A percentile compares a stretch with the other conserved stretches of the same genome.
phyloP scores from a whole-genome alignment of 345 rosid genomes.

The Arabidopsis arenosa region DNA sequence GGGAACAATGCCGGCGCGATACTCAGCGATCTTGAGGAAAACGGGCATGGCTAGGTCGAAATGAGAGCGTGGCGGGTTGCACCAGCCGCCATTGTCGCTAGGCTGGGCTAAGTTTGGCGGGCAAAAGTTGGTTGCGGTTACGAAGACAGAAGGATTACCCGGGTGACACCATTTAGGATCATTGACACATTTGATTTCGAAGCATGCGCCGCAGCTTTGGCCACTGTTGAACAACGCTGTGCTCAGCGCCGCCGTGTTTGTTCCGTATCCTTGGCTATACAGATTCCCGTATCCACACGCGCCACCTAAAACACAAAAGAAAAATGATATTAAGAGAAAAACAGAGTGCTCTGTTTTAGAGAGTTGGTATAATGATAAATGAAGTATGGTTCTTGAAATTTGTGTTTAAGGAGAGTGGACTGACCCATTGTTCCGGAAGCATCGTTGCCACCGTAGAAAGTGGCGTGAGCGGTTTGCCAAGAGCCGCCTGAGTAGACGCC shows the following conservation, averaged over 20 bases:
- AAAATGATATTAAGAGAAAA: not conserved
- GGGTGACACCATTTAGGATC: conserved; percentile 75
- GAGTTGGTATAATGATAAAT: not conserved
- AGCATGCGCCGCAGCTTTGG: conserved; percentile 69
- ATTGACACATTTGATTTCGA: conserved; percentile 67
- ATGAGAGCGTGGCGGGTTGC: conserved; percentile 75
- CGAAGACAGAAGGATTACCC: conserved; percentile 65
- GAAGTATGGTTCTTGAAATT: not conserved
- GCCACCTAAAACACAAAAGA: conserved; percentile 50
- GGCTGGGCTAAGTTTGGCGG: conserved; percentile 59
- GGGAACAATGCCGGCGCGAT: conserved; percentile 79
- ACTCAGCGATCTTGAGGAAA: conserved; percentile 57
- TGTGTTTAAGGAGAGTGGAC: not conserved
- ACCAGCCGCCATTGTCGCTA: conserved; percentile 84
- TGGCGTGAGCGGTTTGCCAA: conserved; percentile 92
- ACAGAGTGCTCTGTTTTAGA: conserved; percentile 37
- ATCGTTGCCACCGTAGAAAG: conserved; percentile 88
- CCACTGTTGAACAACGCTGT: conserved; percentile 76
- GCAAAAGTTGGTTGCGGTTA: conserved; percentile 78
- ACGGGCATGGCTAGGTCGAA: conserved; percentile 52
- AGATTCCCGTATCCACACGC: conserved; percentile 79
- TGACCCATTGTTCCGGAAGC: conserved; percentile 95
- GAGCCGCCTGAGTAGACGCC: conserved; percentile 59
- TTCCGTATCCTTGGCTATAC: conserved; percentile 79
- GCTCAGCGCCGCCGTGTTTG: conserved; percentile 81